These are phyloP conservation scores for Nothophytophthora sp. DNA, from an alignment of 352 stramenopile species.

Conservation along the genomic window DNA sequence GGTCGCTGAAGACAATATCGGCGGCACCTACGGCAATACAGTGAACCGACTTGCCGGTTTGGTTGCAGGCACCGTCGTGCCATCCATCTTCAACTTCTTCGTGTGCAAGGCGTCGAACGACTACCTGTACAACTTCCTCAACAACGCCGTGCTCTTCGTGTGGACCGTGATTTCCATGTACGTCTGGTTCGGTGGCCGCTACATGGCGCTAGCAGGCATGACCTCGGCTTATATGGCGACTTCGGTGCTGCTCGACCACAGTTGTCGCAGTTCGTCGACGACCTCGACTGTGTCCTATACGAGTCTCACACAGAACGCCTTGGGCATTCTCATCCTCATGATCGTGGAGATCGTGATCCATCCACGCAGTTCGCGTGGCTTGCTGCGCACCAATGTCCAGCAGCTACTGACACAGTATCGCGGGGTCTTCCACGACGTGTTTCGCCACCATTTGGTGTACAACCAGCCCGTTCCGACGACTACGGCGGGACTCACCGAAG, in stretches of 20 bases:
- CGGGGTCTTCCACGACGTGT: conserved; percentile 46
- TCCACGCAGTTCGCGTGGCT: conserved; percentile 48
- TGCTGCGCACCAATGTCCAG: conserved; percentile 67
- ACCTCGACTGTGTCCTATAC: conserved; percentile 57
- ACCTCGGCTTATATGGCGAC: conserved; percentile 72
- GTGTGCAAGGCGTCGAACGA: conserved; percentile 54
- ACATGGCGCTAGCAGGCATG: conserved; percentile 58
- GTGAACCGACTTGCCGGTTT: conserved; percentile 62
- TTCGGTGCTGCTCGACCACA: conserved; percentile 59
- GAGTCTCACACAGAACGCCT: conserved; percentile 64
- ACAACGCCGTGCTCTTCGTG: conserved; percentile 65
- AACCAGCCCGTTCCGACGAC: conserved; percentile 8
- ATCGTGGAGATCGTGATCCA: conserved; percentile 57
- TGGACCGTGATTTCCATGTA: conserved; percentile 80
- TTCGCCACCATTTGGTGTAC: conserved; percentile 62
- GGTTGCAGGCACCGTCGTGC: conserved; percentile 71
- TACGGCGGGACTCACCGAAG: conserved; percentile 13
- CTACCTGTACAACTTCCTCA: conserved; percentile 58
- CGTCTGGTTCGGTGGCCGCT: conserved; percentile 61
- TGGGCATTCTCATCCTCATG: conserved; percentile 75
- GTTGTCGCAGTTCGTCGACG: conserved; percentile 28
- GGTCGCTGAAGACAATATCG: conserved; percentile 66
- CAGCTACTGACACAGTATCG: conserved; percentile 49
- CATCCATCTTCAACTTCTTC: conserved; percentile 80
- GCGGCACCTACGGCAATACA: conserved; percentile 67